Evolutionary conservation across 176 grass and related monocot genomes (phyloP), one percentile per base, ranked within the genome.

Genomic region (Oropetium thomaeum): DNA sequence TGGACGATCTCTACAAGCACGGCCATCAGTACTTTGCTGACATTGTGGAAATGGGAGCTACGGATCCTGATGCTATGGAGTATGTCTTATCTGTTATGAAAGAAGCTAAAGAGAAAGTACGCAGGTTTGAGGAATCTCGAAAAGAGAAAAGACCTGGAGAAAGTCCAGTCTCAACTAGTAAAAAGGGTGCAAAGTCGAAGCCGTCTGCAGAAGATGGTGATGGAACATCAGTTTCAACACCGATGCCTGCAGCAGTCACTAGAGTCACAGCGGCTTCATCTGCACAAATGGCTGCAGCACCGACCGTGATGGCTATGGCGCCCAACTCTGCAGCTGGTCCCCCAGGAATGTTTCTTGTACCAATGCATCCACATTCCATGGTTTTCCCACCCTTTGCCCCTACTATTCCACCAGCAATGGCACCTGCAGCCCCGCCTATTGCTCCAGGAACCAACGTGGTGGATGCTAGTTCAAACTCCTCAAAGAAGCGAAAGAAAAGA

Each of bases 61-160:
- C 89, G 28, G 87, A 96, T 51, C 73, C 82, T 83, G 92, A 89
- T 87, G 83, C 86, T 7, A 96, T 87, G 89, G 92, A 92, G 41
- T 96, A 86, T 52, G 92, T 88, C 81, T 33, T 96, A 10, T 89
- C 86, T 67, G 89, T 92, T 41, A 92, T 96, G 89, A 96, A 87
- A 76, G 92, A 96, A 80, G 86, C 89, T 38, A 96, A 87, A 87
- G 92, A 96, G 51, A 96, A 96, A 69, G 87, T 96, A 57, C 87
- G 80, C 17, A 91, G 70, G 75, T 88, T 87, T 53, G 92, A 95
- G 79, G 82, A 95, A 78, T 95, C 88, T 25, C 82, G 74, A 75
- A 87, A 84, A 80, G 85, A 90, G 25, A 90, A 77, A 84, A 88
- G 77, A 47, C 69, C 71, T 5, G 83, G 44, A 73, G 69, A 58